phyloP scores from a whole-genome alignment of 1,139 yeast genomes.

The Nakaseomyces delphensis region DNA sequence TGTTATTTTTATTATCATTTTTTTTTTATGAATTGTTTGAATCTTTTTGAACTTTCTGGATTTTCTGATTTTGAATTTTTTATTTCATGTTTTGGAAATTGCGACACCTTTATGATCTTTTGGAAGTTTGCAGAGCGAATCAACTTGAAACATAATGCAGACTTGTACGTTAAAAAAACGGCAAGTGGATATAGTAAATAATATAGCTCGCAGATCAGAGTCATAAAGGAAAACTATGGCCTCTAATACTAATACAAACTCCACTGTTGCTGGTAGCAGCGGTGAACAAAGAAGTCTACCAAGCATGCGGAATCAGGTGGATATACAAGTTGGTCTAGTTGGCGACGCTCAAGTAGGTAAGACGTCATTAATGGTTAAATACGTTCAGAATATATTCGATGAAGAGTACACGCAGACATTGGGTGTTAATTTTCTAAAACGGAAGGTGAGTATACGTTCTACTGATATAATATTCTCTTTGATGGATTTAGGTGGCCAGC shows the following conservation, averaged over 20 bases:
- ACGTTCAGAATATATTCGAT: constrained; percentile 89
- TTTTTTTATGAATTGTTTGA: too few species aligned
- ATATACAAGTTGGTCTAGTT: constrained; percentile 82
- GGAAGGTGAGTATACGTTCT: constrained; percentile 74
- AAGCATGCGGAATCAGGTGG: constrained; percentile 42
- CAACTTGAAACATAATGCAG: too few species aligned
- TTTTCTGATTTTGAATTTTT: not conserved
- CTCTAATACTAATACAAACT: not conserved
- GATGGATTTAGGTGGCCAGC: constrained; percentile 97
- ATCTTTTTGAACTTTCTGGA: too few species aligned
- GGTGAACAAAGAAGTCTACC: not conserved
- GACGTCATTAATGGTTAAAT: constrained; percentile 93
- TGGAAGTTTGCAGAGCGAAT: not conserved
- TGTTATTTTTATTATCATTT: too few species aligned
- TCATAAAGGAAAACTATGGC: not conserved
- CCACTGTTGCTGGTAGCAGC: not conserved
- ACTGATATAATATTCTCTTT: constrained; percentile 87
- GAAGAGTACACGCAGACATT: constrained; percentile 88
- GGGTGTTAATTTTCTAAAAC: constrained; percentile 94
- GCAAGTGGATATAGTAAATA: too few species aligned
- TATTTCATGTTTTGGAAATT: not conserved
- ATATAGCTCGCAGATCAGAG: too few species aligned
- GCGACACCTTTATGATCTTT: not conserved
- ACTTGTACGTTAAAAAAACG: too few species aligned
- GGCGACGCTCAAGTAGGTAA: constrained; percentile 99